Conservation (phyloP, 1,284 basidiomycete species). For the Tilletiopsis washingtonensis region DNA sequence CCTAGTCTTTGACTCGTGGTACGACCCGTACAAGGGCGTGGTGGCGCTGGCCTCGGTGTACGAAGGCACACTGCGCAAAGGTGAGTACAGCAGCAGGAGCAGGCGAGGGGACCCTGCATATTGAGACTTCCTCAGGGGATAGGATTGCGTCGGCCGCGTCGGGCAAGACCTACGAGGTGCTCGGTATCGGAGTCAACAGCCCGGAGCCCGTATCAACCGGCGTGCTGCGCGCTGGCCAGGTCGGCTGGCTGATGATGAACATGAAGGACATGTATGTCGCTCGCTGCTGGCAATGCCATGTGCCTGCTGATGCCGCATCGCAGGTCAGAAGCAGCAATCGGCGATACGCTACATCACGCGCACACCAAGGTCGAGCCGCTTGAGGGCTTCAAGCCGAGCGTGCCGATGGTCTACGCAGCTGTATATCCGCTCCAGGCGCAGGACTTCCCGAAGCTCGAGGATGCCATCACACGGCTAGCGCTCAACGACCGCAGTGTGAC, state of each 20-base stretch:
- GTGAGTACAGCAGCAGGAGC: conserved; percentile 47
- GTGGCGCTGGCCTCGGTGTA: conserved; percentile 78
- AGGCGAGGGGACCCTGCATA: not conserved
- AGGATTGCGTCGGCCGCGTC: conserved; percentile 79
- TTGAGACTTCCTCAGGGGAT: conserved; percentile 51
- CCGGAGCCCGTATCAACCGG: conserved; percentile 52
- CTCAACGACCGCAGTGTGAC: conserved; percentile 84
- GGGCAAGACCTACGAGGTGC: conserved; percentile 82
- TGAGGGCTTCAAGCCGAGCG: conserved; percentile 83
- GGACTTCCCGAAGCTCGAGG: conserved; percentile 89
- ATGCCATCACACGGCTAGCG: conserved; percentile 80
- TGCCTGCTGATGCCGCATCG: too few species aligned
- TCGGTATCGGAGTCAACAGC: conserved; percentile 84
- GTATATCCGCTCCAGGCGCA: conserved; percentile 85
- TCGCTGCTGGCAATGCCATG: too few species aligned
- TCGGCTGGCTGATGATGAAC: conserved; percentile 54
- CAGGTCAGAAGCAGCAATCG: conserved; percentile 89
- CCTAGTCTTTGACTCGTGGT: conserved; percentile 83
- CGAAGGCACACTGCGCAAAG: conserved; percentile 55
- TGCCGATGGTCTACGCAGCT: conserved; percentile 96
- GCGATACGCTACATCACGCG: conserved; percentile 79
- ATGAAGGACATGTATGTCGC: not conserved
- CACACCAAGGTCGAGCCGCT: conserved; percentile 72
- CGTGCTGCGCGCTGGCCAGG: conserved; percentile 73
- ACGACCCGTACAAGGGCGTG: conserved; percentile 92